Evolutionary conservation across 257 asterid species (phyloP).

Genomic region (Solanum commersonii): DNA sequence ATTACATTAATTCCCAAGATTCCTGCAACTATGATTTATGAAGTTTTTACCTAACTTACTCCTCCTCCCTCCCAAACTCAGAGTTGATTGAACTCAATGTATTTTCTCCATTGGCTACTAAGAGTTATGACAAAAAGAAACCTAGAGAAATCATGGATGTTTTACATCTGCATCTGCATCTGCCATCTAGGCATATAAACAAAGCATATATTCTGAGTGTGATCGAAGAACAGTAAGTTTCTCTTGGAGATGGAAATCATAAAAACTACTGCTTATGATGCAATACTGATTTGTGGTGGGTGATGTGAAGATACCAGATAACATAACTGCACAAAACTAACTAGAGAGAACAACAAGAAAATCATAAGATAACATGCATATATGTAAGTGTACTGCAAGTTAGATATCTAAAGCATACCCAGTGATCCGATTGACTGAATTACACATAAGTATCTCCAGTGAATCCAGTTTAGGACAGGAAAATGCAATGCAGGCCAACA

Average conservation of each 20-base stretch:
- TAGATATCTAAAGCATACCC: conserved; percentile 41
- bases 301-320: background rate
- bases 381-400: background rate
- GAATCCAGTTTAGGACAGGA: conserved; percentile 82
- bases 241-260: background rate
- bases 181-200: background rate
- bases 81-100: background rate
- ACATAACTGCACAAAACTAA: background rate
- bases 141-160: background rate
- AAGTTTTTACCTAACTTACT: background rate
- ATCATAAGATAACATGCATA: background rate
- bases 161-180: background rate
- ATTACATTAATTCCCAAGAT: background rate
- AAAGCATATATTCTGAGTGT: background rate
- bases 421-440: conserved; percentile 60
- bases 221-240: background rate
- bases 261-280: background rate
- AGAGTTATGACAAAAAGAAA: background rate
- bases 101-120: background rate
- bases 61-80: background rate
- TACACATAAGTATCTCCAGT: conserved; percentile 61
- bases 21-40: background rate
- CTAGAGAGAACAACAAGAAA: background rate
- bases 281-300: background rate
- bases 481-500: conserved; percentile 91